Evolutionary conservation across 2,329 filamentous ascomycete genomes (phyloP).

Genomic region (Penicillium sp.): DNA sequence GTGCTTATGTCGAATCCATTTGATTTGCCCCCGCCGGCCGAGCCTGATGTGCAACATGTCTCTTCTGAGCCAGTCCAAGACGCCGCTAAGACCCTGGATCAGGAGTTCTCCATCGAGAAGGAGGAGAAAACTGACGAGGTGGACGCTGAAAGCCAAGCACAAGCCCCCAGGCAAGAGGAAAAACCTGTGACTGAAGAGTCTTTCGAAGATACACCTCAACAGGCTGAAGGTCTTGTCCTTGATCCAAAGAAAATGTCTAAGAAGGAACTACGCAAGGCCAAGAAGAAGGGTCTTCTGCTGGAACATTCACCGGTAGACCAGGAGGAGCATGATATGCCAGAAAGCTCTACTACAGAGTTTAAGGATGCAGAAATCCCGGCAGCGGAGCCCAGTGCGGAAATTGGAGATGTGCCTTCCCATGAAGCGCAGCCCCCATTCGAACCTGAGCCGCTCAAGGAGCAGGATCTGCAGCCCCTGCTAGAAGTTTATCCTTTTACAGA

Average conservation of each 20-base stretch:
- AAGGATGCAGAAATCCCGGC: not conserved
- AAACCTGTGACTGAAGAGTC: not conserved
- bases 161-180: not conserved
- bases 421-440: not conserved
- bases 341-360: not conserved
- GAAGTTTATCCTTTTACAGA: constrained; percentile 2
- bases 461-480: not conserved
- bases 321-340: not conserved
- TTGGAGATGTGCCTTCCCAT: not conserved
- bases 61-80: not conserved
- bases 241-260: constrained; percentile 22
- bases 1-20: no score
- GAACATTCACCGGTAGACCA: not conserved
- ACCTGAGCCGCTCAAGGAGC: not conserved
- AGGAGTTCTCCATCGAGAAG: not conserved
- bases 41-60: not conserved
- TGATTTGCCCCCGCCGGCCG: not conserved
- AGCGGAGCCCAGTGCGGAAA: not conserved
- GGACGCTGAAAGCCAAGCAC: not conserved
- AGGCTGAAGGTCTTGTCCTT: constrained; percentile 2
- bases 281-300: constrained; percentile 11
- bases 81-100: not conserved
- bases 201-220: not conserved
- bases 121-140: not conserved
- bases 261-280: constrained; percentile 26